These are phyloP conservation scores for Pseudogymnoascus sp. DNA, from an alignment of 2,329 filamentous ascomycete species.

Conservation along the genomic window DNA sequence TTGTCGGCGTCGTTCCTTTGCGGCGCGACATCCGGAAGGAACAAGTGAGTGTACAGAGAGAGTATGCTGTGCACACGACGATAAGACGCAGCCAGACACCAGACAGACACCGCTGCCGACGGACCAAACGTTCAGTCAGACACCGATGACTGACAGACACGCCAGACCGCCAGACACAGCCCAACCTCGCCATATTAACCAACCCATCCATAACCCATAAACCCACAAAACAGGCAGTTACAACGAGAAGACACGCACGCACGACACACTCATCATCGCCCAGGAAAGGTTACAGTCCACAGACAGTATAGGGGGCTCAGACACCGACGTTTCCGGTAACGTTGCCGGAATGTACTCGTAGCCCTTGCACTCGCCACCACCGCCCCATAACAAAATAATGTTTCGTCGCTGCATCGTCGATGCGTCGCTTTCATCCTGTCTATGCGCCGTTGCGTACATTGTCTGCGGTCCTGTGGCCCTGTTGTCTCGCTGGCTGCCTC, in stretches of 20 bases:
- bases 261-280: neutral
- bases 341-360: neutral
- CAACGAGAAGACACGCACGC: neutral
- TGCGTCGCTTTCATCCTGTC: neutral
- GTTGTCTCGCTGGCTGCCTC: neutral
- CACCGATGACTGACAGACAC: neutral
- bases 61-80: neutral
- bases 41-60: no score
- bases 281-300: neutral
- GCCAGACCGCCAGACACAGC: neutral
- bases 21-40: no score
- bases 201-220: no score
- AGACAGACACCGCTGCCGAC: no score
- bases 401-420: neutral
- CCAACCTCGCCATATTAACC: neutral
- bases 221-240: neutral
- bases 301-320: neutral
- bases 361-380: neutral
- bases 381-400: neutral
- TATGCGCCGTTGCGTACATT: no score
- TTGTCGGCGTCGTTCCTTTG: no score
- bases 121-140: neutral
- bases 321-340: neutral
- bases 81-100: neutral
- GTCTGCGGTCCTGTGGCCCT: neutral